A percentile compares a stretch with the other conserved stretches of the same genome.
Conservation (phyloP, 2,329 filamentous ascomycete genomes). For the Colletotrichum costaricense region DNA sequence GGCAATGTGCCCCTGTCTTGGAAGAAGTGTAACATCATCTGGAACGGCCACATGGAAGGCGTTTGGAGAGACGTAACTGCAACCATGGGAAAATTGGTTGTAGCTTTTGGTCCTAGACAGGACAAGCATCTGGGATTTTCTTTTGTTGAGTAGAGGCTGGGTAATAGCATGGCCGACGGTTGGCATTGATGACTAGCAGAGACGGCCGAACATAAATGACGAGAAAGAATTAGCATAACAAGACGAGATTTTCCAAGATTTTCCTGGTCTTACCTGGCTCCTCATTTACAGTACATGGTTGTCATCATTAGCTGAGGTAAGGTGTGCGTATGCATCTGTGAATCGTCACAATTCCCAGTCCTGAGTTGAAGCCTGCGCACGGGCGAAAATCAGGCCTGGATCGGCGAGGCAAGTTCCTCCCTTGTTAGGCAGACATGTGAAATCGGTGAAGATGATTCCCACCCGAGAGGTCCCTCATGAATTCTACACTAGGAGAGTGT, state of each 20-base stretch:
- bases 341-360: no score
- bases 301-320: no score
- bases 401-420: background rate
- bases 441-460: background rate
- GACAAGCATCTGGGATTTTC: constrained; percentile 17
- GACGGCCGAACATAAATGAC: constrained; percentile 23
- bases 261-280: background rate
- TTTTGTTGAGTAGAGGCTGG: constrained; percentile 19
- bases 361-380: background rate
- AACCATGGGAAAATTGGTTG: constrained; percentile 16
- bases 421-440: constrained; percentile 4
- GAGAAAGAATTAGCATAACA: background rate
- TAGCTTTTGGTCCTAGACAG: constrained; percentile 13
- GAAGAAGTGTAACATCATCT: constrained; percentile 6
- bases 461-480: background rate
- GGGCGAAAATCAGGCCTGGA: background rate
- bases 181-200: constrained; percentile 12
- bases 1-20: background rate
- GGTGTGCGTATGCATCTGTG: no score
- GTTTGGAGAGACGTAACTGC: constrained; percentile 11
- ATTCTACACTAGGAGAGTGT: background rate
- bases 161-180: constrained; percentile 5
- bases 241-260: background rate
- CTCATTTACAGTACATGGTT: background rate
- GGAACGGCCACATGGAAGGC: constrained; percentile 15